A percentile compares a stretch with the other conserved stretches of the same genome.
These are phyloP conservation scores for Amanita thiersii DNA, from an alignment of 768 basidiomycete genomes.

Conservation along the genomic window DNA sequence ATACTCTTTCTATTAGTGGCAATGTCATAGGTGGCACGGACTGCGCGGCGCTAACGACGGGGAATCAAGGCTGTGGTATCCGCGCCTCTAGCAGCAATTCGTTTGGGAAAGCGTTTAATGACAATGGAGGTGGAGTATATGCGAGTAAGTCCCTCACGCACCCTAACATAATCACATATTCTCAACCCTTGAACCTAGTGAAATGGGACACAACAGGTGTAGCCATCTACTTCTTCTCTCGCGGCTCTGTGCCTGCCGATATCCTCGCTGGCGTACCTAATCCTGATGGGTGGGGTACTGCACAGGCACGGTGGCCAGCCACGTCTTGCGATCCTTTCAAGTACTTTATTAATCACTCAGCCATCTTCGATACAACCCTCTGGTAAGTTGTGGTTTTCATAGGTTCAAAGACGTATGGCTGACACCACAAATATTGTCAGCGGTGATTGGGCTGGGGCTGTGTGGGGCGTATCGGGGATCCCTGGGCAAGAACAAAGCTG, in stretches of 20 bases:
- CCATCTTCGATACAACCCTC: constrained; percentile 81
- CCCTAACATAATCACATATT: not conserved
- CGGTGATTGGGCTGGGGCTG: constrained; percentile 83
- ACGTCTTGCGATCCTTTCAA: constrained; percentile 64
- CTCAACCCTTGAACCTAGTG: constrained; percentile 33
- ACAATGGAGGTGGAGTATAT: constrained; percentile 81
- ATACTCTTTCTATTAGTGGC: constrained; percentile 49
- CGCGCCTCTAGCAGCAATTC: constrained; percentile 50
- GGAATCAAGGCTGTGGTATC: constrained; percentile 78
- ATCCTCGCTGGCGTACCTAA: constrained; percentile 65
- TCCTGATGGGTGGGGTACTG: constrained; percentile 69
- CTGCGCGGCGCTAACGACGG: constrained; percentile 62
- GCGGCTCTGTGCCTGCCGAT: constrained; percentile 67
- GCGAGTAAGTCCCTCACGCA: constrained; percentile 54
- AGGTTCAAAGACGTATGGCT: not conserved
- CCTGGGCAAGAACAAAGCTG: constrained; percentile 87
- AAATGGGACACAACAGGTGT: constrained; percentile 74
- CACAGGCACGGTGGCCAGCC: constrained; percentile 77
- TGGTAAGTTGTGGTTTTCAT: constrained; percentile 39
- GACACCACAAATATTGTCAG: constrained; percentile 22
- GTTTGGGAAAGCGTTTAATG: constrained; percentile 85
- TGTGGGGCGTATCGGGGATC: constrained; percentile 66
- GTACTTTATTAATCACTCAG: constrained; percentile 71
- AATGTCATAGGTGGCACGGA: constrained; percentile 61
- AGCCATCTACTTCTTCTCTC: constrained; percentile 75